Evolutionary conservation across 495 filamentous ascomycete genomes (phyloP), one percentile per base, ranked within the genome.

Genomic region (Lophium mytilinum): DNA sequence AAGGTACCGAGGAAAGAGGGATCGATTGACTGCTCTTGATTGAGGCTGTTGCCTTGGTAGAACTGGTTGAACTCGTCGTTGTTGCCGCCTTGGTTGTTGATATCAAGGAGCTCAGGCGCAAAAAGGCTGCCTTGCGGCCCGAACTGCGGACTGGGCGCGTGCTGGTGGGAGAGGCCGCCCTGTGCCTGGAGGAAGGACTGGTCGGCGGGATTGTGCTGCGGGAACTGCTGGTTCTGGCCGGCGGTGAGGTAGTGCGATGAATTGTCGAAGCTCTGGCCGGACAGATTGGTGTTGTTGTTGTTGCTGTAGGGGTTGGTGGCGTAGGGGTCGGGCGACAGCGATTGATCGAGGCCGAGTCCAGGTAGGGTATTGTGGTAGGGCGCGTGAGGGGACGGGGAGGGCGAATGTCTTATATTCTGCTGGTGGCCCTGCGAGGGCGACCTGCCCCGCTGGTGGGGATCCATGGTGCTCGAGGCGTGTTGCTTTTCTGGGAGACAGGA

Each of bases 371-470:
- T 49, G 21, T 53, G 58, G 46, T 56, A 67, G 43, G 57, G 53
- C 60, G 52, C 51, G 41, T 70, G 64, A 52, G 67, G 67, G 55
- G 71, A 70, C 37, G 69, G 61, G 56, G 69, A 70, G 46, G 64
- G 52, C 48, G 68, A 66, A 51, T 64, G 66, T 57, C 68, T 72
- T 71, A 71, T 69, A 69, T 61, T 58, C 41, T 49, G 41, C 40
- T 46, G 57, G 24, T 64, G 66, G 48, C 59, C 68, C n/a, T 52
- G 58, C 5, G 69, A 69, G 36, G 68, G 69, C 52, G 69, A 72
- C 15, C 66, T 51, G 14, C 62, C 62, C 19, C 68, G 66, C 50
- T 64, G 63, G 19, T 68, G 66, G 48, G 43, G 21, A 46, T 64
- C 63, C 68, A 70, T 70, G 59, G 62, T 66, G 60, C 24, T 62